phyloP scores from a whole-genome alignment of 1,284 basidiomycete genomes.

The Fomitopsis pinicola region DNA sequence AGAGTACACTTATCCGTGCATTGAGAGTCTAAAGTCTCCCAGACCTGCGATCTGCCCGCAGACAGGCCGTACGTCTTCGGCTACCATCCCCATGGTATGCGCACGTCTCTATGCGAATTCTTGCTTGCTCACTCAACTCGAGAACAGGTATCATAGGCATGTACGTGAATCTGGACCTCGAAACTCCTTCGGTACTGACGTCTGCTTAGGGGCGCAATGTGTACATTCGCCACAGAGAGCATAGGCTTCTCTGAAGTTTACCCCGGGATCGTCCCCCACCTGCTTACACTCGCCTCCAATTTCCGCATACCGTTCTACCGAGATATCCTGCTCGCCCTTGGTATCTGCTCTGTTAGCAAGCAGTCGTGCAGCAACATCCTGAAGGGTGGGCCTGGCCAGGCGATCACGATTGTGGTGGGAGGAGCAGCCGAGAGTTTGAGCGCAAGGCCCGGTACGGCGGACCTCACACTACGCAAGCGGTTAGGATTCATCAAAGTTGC shows the following conservation, averaged over 20 bases:
- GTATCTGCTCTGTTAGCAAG: conserved; percentile 91
- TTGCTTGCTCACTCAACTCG: not conserved
- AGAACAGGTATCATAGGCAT: conserved; percentile 83
- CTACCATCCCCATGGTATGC: conserved; percentile 90
- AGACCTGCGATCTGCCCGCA: conserved; percentile 87
- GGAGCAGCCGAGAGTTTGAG: conserved; percentile 93
- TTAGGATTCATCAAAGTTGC: conserved; percentile 97
- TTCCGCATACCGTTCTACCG: conserved; percentile 94
- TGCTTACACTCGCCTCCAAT: conserved; percentile 88
- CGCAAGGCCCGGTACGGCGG: conserved; percentile 92
- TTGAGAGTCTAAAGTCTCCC: not conserved
- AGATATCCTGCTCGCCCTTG: conserved; percentile 82
- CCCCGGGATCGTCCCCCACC: conserved; percentile 89
- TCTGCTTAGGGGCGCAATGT: conserved; percentile 76
- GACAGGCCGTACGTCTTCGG: conserved; percentile 95
- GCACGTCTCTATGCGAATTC: not conserved
- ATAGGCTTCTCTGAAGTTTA: conserved; percentile 91
- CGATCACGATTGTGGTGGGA: conserved; percentile 95
- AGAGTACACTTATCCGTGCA: not conserved
- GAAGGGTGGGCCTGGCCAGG: conserved; percentile 61
- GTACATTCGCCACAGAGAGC: conserved; percentile 92
- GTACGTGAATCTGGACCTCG: conserved; percentile 39
- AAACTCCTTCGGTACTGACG: not conserved
- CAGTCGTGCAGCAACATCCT: conserved; percentile 89
- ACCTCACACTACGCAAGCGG: conserved; percentile 84